Base-by-base conservation (phyloP, 331 rosid species). In the Malus hybrid region DNA sequence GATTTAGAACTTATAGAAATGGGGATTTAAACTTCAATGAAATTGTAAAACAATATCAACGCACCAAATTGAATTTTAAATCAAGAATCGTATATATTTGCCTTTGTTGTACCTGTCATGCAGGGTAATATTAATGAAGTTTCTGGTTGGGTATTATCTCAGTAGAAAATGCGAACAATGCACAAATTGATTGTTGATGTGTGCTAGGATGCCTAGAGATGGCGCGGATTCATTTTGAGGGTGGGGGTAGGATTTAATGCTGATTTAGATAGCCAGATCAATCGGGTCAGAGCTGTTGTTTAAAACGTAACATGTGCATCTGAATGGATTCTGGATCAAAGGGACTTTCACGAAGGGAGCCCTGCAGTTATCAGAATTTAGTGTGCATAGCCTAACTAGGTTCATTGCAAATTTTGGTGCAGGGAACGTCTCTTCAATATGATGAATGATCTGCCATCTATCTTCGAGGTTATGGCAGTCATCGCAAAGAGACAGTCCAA, bases 391-490 rank as follows among this genome's bases (percentile, higher is more conserved):
- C 18, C 57, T 15, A 52, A 52, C 57, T 8, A 36, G n/a, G n/a
- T 50, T 50, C 56, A 6, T 50, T 50, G 71, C 34, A 22, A 52
- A 20, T 62, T n/a, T 24, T 81, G 70, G 58, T 67, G 81, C 85
- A 87, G 95, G 85, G 82, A 84, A 66, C 90, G 86, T 55, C 83
- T 89, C 66, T 89, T 89, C 82, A 56, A 77, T 34, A 71, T 87
- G 90, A 89, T 87, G 73, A 89, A 89, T 79, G 92, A 89, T 75
- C 71, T 84, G 71, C 95, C 95, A 1, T 86, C 95, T 20, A 74
- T 89, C 58, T 86, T 79, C 75, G 92, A 89, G 83, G 83, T 81
- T 53, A 87, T 86, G 82, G 81, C 86, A 4, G 87, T 88, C 75
- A 44, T 60, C 58, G 73, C 75, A 58, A 87, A 86, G 87, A 89